phyloP scores from a whole-genome alignment of 2,329 filamentous ascomycete genomes.

The Fusarium duplospermum region DNA sequence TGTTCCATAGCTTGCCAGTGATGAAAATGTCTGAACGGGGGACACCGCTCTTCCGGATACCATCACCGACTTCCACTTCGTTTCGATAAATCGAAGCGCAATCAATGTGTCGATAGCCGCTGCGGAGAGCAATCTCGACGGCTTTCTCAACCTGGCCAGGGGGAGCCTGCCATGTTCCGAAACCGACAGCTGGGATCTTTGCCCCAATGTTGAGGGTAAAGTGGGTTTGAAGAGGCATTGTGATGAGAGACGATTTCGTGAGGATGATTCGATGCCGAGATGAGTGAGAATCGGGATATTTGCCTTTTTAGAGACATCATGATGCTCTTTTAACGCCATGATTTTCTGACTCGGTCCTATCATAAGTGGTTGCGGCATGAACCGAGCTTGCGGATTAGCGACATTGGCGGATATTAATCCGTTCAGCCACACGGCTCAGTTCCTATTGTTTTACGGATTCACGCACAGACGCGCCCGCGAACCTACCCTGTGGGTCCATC shows the following conservation, averaged over 20 bases:
- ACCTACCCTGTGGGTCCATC: neutral
- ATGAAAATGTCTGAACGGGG: conserved; percentile 58
- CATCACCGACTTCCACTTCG: conserved; percentile 55
- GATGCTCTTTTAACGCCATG: neutral
- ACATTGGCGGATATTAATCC: neutral
- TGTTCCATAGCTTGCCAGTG: conserved; percentile 73
- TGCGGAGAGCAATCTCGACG: conserved; percentile 54
- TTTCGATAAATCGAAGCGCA: conserved; percentile 59
- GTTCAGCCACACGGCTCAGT: neutral
- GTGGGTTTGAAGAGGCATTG: conserved; percentile 25
- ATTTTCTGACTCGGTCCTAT: neutral
- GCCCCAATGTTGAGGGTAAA: conserved; percentile 76
- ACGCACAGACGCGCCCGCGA: too few relatives aligned
- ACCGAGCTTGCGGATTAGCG: neutral
- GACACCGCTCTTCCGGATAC: conserved; percentile 53
- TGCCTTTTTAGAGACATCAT: neutral
- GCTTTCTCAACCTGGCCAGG: conserved; percentile 56
- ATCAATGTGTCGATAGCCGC: conserved; percentile 58
- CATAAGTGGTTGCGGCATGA: neutral
- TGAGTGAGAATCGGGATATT: neutral
- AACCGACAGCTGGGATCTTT: conserved; percentile 78
- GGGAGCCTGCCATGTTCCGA: conserved; percentile 76
- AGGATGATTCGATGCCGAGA: neutral
- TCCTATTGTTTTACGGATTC: too few relatives aligned
- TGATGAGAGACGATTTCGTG: neutral